Conservation (phyloP, 306 rosid genomes). For the Delonix regia region DNA sequence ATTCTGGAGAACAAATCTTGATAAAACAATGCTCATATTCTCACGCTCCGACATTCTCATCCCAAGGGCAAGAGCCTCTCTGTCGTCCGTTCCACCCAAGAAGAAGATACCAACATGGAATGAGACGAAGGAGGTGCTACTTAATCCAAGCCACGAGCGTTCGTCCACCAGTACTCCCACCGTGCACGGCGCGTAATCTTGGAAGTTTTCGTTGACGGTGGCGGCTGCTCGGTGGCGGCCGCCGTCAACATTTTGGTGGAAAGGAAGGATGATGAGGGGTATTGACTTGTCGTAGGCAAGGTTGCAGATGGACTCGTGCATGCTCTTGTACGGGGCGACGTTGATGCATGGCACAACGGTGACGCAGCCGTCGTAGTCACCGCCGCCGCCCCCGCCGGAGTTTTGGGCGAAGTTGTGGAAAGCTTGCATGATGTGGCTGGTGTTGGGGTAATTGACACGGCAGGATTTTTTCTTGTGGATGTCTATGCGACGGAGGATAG, state of each 20-base stretch:
- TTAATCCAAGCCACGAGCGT: background rate
- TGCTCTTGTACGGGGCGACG: slow-evolving; percentile 40
- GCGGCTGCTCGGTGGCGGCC: background rate
- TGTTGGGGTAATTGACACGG: background rate
- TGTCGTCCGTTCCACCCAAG: slow-evolving; percentile 46
- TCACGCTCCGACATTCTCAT: slow-evolving; percentile 27
- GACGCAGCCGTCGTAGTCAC: background rate
- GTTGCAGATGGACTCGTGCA: slow-evolving; percentile 38
- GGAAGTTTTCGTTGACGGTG: slow-evolving; percentile 27
- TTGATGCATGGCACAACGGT: slow-evolving; percentile 29
- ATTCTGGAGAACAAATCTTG: background rate
- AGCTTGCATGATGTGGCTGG: slow-evolving; percentile 39
- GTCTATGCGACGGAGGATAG: slow-evolving; percentile 32
- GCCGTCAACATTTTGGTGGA: background rate
- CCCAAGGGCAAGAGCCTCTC: slow-evolving; percentile 38
- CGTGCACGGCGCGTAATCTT: slow-evolving; percentile 32
- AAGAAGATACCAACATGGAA: slow-evolving; percentile 35
- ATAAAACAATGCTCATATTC: slow-evolving; percentile 7
- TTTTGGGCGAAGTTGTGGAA: slow-evolving; percentile 40
- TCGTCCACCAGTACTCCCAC: slow-evolving; percentile 52
- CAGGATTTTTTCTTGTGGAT: background rate
- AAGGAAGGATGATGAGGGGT: slow-evolving; percentile 40
- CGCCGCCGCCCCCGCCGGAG: background rate
- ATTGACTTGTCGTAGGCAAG: slow-evolving; percentile 8
- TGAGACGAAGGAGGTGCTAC: background rate